phyloP scores from a whole-genome alignment of 192 early-diverging fungal genomes.

The Coemansia sp. region DNA sequence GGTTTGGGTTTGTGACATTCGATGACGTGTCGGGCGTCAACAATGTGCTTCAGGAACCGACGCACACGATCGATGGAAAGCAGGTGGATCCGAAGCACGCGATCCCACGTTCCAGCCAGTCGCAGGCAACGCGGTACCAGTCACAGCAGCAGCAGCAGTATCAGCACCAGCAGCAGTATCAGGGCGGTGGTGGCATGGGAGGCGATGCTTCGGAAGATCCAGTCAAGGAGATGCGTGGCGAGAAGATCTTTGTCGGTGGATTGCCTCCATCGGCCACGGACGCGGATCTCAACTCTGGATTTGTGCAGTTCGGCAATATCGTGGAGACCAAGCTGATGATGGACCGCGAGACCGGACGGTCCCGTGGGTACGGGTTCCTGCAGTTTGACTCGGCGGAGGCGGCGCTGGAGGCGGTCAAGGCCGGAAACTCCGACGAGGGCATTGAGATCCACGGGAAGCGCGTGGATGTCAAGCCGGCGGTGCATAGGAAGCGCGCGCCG shows the following conservation, averaged over 20 bases:
- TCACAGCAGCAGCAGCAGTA: background rate
- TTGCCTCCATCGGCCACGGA: slow-evolving; percentile 81
- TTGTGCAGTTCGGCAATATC: slow-evolving; percentile 81
- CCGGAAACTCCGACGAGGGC: slow-evolving; percentile 36
- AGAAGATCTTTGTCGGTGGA: slow-evolving; percentile 92
- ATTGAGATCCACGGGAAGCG: slow-evolving; percentile 52
- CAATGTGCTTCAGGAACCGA: slow-evolving; percentile 67
- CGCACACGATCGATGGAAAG: slow-evolving; percentile 73
- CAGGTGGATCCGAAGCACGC: slow-evolving; percentile 56
- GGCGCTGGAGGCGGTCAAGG: slow-evolving; percentile 53
- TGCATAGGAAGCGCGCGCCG: slow-evolving; percentile 39
- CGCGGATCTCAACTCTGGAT: slow-evolving; percentile 81
- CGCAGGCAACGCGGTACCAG: slow-evolving; percentile 7
- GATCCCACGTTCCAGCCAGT: slow-evolving; percentile 46
- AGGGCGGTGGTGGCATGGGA: background rate
- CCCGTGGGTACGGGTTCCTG: slow-evolving; percentile 90
- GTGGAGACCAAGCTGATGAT: slow-evolving; percentile 85
- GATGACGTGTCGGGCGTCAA: slow-evolving; percentile 75
- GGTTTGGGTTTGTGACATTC: slow-evolving; percentile 95
- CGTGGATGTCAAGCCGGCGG: slow-evolving; percentile 48
- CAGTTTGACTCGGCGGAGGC: slow-evolving; percentile 80
- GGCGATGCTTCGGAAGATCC: slow-evolving; percentile 22
- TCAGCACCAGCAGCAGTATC: background rate
- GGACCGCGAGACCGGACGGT: slow-evolving; percentile 78
- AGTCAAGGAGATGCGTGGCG: slow-evolving; percentile 40